Base-by-base conservation (phyloP, 345 rosid genomes). In the Lepidium aucheri region DNA sequence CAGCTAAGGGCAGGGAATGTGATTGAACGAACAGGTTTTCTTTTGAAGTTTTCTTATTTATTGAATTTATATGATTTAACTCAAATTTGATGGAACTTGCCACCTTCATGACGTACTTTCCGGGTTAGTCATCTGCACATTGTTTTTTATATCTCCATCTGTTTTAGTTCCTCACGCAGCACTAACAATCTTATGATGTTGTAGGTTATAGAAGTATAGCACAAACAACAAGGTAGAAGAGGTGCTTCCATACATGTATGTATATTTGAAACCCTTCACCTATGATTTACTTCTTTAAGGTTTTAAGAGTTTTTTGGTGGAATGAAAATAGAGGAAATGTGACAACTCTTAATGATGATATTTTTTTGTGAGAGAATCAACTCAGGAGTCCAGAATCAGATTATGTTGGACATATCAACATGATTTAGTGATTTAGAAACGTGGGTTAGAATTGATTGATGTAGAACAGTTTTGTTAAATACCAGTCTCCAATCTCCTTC, bases 201-300 rank as follows among this genome's bases (percentile, higher is more conserved):
- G 13, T 65, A 90, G 98, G 97, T 90, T 28, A 53, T 93, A 17
- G 89, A 82, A 34, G 81, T 84, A 11, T 90, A 85, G 76, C 98
- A 90, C 72, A 88, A 79, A 68, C 89, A 85, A 60, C 96, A 83
- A 56, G 98, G 98, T 55, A 82, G 98, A 83, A 96, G 98, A 78
- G 95, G 96, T 54, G 97, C 98, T 59, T 74, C 78, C 72, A 86
- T 93, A 68, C 96, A 83, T 91, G 96, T 89, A 30, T 36, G 53
- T 10, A 45, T 40, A 9, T 52, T 3, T 70, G 13, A 44, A 52
- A 17, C 64, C 36, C 52, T 35, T 56, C 32, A 36, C 40, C 0
- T 40, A 28, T 28, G 4, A 24, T 39, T 35, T 46, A 50, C 39
- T 64, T 12, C 46, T 35, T 35, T 26, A 26, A 39, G 33, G 32